phyloP scores from a whole-genome alignment of 805 yeast genomes.

The Yamadazyma sp. region DNA sequence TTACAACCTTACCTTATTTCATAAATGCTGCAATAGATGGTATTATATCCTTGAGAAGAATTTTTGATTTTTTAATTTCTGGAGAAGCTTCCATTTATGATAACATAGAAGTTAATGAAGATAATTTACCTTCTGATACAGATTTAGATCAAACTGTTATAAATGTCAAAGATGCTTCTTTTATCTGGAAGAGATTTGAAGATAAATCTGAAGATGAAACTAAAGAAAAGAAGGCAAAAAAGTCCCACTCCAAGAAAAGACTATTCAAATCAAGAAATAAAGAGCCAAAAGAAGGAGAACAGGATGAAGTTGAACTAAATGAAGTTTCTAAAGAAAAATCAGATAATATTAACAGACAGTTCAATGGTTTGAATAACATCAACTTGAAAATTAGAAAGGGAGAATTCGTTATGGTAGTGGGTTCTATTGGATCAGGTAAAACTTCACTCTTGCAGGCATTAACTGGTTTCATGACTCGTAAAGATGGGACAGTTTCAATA shows the following conservation, averaged over 20 bases:
- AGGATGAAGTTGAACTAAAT: neutral
- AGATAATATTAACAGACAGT: constrained; percentile 1
- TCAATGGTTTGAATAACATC: constrained; percentile 23
- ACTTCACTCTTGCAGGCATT: constrained; percentile 35
- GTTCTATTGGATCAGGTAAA: constrained; percentile 35
- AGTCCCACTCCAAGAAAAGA: constrained; percentile 8
- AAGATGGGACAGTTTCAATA: constrained; percentile 24
- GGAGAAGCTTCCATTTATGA: constrained; percentile 28
- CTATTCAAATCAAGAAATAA: constrained; percentile 17
- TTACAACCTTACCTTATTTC: constrained; percentile 66
- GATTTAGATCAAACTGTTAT: constrained; percentile 10
- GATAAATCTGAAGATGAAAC: constrained; percentile 15
- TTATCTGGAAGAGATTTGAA: constrained; percentile 11
- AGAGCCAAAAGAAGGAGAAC: constrained; percentile 6
- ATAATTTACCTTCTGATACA: constrained; percentile 16
- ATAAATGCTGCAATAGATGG: constrained; percentile 67
- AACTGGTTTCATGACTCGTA: constrained; percentile 34
- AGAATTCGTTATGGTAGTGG: constrained; percentile 33
- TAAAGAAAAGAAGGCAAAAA: neutral
- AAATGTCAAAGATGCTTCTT: constrained; percentile 6
- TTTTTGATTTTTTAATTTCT: constrained; percentile 50
- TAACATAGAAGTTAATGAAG: constrained; percentile 22
- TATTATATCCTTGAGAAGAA: constrained; percentile 54
- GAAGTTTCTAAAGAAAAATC: neutral
- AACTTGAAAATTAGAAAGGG: constrained; percentile 24